Evolutionary conservation across 2,329 filamentous ascomycete species (phyloP).

Genomic region (Paecilomyces sp.): DNA sequence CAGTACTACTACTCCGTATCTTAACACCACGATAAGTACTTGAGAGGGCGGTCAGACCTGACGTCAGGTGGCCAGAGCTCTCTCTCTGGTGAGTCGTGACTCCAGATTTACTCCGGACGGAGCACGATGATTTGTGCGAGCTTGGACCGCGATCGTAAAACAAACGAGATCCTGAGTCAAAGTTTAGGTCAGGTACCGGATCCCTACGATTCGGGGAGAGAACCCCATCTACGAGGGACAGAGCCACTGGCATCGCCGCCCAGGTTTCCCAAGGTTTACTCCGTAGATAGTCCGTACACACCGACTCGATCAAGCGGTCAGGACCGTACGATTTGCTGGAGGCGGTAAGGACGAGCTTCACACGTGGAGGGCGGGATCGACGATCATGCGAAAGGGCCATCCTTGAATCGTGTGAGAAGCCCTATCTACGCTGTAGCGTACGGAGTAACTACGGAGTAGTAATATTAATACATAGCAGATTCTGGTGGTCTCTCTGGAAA

Average conservation of each 20-base stretch:
- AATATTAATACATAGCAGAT: too few species aligned
- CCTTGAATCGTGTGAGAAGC: background rate
- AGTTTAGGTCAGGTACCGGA: background rate
- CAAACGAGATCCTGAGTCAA: background rate
- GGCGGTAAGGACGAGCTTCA: background rate
- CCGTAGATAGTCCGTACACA: background rate
- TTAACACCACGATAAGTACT: too few species aligned
- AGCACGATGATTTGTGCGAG: background rate
- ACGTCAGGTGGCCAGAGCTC: slow-evolving; percentile 14
- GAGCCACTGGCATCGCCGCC: background rate
- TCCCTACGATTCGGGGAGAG: background rate
- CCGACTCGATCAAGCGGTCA: slow-evolving; percentile 1
- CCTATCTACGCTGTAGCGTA: background rate
- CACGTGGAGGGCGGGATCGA: background rate
- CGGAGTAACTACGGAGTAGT: background rate
- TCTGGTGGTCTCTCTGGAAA: background rate
- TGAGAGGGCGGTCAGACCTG: slow-evolving; percentile 1
- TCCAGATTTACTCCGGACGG: background rate
- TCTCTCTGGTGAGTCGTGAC: background rate
- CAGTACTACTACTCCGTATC: background rate
- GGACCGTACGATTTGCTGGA: background rate
- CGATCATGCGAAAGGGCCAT: background rate
- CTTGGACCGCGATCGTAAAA: background rate
- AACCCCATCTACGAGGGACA: background rate
- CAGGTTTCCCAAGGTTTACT: background rate